Evolutionary conservation across 768 basidiomycete genomes (phyloP).

Genomic region (Fibroporia radiculosa): DNA sequence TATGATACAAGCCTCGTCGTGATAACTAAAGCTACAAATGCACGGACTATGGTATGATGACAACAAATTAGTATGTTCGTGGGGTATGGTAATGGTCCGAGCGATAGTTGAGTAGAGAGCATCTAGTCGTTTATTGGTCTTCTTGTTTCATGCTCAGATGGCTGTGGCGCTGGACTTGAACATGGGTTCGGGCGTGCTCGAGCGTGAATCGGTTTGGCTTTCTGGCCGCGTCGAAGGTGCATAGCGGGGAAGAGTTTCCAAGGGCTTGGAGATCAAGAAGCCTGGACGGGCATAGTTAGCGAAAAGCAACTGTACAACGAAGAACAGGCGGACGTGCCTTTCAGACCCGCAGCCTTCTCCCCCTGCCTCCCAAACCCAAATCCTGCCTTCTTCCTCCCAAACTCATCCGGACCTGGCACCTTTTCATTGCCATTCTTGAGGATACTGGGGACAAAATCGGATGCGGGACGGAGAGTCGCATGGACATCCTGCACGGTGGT

Average conservation of each 20-base stretch:
- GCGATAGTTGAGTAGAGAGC: no score
- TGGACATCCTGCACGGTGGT: constrained; percentile 30
- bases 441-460: constrained; percentile 16
- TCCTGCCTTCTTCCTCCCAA: constrained; percentile 30
- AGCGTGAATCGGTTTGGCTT: constrained; percentile 11
- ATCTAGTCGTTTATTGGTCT: not conserved
- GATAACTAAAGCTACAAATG: constrained; percentile 15
- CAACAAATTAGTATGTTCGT: constrained; percentile 2
- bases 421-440: constrained; percentile 18
- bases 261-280: constrained; percentile 49
- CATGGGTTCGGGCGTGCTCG: constrained; percentile 19
- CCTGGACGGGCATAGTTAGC: constrained; percentile 26
- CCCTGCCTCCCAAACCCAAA: constrained; percentile 78
- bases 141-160: constrained; percentile 14
- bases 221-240: constrained; percentile 25
- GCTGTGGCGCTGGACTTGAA: constrained; percentile 26
- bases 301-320: not conserved
- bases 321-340: constrained; percentile 33
- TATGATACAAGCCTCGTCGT: constrained; percentile 6
- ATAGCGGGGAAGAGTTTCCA: constrained; percentile 49
- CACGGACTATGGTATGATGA: not conserved
- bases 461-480: constrained; percentile 14
- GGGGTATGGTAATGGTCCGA: no score
- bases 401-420: constrained; percentile 6
- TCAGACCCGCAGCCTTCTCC: constrained; percentile 67